Base-by-base conservation (phyloP, 2,329 filamentous ascomycete genomes). In the Phyllosticta citrichinensis region DNA sequence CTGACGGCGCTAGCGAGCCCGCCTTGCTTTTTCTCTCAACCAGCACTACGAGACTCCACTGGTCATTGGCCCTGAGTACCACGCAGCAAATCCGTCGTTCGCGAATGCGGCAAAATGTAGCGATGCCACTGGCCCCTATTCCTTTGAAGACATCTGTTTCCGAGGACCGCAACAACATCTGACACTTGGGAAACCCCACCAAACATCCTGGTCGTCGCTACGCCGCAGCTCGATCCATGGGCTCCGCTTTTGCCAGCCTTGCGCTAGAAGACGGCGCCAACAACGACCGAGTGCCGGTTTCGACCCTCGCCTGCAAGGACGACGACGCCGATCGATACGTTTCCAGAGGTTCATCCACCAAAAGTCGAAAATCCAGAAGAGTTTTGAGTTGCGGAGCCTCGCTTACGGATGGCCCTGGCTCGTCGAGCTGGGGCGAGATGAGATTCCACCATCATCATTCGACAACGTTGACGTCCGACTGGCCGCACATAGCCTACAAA, bases 1-100 rank as follows among this genome's bases (percentile, higher is more conserved):
- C 84, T 87, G 64, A 91, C 87, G 64, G 87, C 87, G 52, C 86
- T 81, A 63, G 87, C 87, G 68, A 91, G 79, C 74, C 89, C 87
- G 57, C 40, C 40, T 47, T 47, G 40, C 40, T 47, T 47, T 40
- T 19, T 47, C 40, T 47, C 22, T 47, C 40, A 47, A 47, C 40
- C 17, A 47, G 40, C 40, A 14, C 40, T 8, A 47, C 40, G n/a
- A n/a, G 40, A 47, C 27, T 47, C 14, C 40, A 47, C 14, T n/a
- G 14, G 17, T 19, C 17, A 47, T 47, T n/a, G 17, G 40, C n/a
- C 6, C 40, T 47, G 40, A 47, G 27, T 30, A 30, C 27, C 27
- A 30, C 1, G 27, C 6, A 30, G 27, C 14, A 47, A n/a, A 2
- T 47, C 14, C 40, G 40, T n/a, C 17, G 14, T 47, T 47, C 14